phyloP scores from a whole-genome alignment of 805 yeast species.

The Saccharomycopsis vini region DNA sequence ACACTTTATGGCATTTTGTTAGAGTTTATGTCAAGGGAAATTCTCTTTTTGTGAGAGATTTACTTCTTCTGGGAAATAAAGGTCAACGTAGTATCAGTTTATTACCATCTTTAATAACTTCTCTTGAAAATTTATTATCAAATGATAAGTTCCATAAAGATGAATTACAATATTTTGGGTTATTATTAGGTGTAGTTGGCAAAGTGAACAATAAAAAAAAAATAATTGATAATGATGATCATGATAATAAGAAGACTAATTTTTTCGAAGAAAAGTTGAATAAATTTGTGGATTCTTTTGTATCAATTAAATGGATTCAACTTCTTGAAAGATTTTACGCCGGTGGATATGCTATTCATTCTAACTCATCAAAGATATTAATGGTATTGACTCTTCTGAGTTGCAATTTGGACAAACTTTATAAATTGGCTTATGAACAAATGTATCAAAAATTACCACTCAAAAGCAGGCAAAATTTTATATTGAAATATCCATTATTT shows the following conservation, averaged over 20 bases:
- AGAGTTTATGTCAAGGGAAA: constrained; percentile 42
- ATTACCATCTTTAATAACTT: constrained; percentile 24
- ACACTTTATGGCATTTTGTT: constrained; percentile 56
- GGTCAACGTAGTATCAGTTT: constrained; percentile 35
- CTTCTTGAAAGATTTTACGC: constrained; percentile 48
- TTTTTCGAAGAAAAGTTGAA: constrained; percentile 1
- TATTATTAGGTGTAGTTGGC: constrained; percentile 28
- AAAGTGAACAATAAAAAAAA: not conserved
- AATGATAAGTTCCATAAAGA: constrained; percentile 36
- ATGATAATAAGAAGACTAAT: constrained; percentile 1
- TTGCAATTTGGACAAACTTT: constrained; percentile 34
- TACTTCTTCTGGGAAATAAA: constrained; percentile 26
- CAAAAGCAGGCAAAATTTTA: constrained; percentile 32
- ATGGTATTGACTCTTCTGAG: constrained; percentile 46
- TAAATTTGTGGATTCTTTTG: constrained; percentile 47
- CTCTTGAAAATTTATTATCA: constrained; percentile 38
- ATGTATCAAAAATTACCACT: constrained; percentile 33
- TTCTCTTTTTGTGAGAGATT: constrained; percentile 35
- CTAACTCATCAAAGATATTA: constrained; percentile 37
- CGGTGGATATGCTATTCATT: constrained; percentile 46
- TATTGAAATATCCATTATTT: constrained; percentile 41
- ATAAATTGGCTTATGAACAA: not conserved
- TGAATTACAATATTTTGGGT: constrained; percentile 39
- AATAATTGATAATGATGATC: not conserved
- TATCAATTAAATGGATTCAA: constrained; percentile 49